phyloP scores from a whole-genome alignment of 2,329 filamentous ascomycete species.

The Botrytis fragariae region DNA sequence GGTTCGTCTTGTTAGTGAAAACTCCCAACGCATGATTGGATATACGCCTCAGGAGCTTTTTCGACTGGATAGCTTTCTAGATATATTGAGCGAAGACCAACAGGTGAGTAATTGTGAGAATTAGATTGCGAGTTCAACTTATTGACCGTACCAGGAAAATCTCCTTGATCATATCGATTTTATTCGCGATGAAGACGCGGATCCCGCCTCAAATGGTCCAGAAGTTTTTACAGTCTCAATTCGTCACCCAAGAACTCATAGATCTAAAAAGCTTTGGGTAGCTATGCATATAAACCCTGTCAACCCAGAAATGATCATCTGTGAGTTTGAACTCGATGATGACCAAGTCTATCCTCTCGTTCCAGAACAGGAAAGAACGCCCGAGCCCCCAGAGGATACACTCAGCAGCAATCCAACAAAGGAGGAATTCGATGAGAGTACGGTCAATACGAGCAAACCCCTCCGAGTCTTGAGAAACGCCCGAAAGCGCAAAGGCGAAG shows the following conservation, averaged over 20 bases:
- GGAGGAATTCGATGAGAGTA: slow-evolving; percentile 74
- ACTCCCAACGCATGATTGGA: slow-evolving; percentile 71
- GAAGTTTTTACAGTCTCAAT: slow-evolving; percentile 82
- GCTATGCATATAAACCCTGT: slow-evolving; percentile 73
- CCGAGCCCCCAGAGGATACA: slow-evolving; percentile 69
- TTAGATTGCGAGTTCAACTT: not conserved
- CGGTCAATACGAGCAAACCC: slow-evolving; percentile 70
- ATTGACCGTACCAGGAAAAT: slow-evolving; percentile 62
- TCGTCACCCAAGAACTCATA: slow-evolving; percentile 45
- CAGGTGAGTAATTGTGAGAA: slow-evolving; percentile 7
- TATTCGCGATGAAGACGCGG: slow-evolving; percentile 76
- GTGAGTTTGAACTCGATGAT: slow-evolving; percentile 86
- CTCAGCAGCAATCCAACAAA: slow-evolving; percentile 68
- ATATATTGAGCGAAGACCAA: slow-evolving; percentile 49
- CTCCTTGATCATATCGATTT: slow-evolving; percentile 85
- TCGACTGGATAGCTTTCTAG: slow-evolving; percentile 69
- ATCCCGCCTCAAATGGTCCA: slow-evolving; percentile 72
- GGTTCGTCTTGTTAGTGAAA: slow-evolving; percentile 77
- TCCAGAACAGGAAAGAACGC: slow-evolving; percentile 56
- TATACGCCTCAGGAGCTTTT: slow-evolving; percentile 77
- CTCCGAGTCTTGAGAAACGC: slow-evolving; percentile 74
- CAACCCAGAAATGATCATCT: slow-evolving; percentile 71
- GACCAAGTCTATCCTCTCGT: slow-evolving; percentile 67
- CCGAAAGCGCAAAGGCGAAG: slow-evolving; percentile 60
- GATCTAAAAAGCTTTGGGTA: slow-evolving; percentile 74